Evolutionary conservation across 176 grass and related monocot genomes (phyloP).

Genomic region (Aegilops speltoides): DNA sequence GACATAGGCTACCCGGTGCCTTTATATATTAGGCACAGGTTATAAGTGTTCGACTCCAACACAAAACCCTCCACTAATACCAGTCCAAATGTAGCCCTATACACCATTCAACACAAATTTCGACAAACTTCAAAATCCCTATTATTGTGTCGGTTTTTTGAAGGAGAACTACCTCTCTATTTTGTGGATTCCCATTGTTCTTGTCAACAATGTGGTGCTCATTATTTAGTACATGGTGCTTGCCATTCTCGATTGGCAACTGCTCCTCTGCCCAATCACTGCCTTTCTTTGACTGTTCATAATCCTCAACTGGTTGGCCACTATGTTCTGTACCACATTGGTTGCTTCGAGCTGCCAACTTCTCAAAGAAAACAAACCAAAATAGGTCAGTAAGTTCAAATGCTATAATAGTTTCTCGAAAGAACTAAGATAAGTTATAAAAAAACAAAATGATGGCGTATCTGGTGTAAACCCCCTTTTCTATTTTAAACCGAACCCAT

Average conservation of each 20-base stretch:
- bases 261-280: constrained; percentile 19
- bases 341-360: constrained; percentile 33
- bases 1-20: too few species aligned
- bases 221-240: constrained; percentile 3
- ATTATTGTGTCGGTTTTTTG: not conserved
- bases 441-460: not conserved
- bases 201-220: constrained; percentile 24
- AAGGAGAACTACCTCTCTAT: constrained; percentile 32
- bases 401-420: not conserved
- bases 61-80: too few species aligned
- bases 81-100: too few species aligned
- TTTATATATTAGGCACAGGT: too few species aligned
- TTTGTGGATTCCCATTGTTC: constrained; percentile 11
- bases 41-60: too few species aligned
- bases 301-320: constrained; percentile 5
- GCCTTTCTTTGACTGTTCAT: constrained; percentile 10
- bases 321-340: constrained; percentile 27
- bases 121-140: not conserved
- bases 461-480: constrained; percentile 18
- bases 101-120: too few species aligned
- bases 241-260: not conserved
- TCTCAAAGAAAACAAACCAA: constrained; percentile 19
- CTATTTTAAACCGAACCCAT: not conserved
- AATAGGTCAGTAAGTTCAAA: constrained; percentile 17
- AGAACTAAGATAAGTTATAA: constrained; percentile 14